Percentiles rank a stretch among this genome's conserved stretches.
phyloP scores from a whole-genome alignment of 2,329 filamentous ascomycete genomes.

The Cyanodermella asteris region DNA sequence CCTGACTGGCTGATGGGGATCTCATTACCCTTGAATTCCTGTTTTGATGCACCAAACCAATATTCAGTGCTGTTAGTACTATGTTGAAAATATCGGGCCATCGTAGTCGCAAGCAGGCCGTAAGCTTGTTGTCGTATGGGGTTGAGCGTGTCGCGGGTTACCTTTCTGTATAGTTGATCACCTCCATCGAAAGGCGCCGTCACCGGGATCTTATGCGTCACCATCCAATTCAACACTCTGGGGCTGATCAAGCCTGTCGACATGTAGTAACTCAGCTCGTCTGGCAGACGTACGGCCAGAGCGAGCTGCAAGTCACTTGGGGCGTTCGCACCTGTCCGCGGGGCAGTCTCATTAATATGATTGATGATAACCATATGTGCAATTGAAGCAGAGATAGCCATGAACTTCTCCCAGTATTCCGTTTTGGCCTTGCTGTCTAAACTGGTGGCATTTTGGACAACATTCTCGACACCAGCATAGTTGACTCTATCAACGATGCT shows the following conservation, averaged over 20 bases:
- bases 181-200: constrained; percentile 72
- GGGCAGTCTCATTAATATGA: constrained; percentile 11
- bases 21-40: constrained; percentile 41
- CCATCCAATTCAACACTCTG: constrained; percentile 61
- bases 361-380: background rate
- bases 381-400: background rate
- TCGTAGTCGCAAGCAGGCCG: constrained; percentile 52
- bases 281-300: constrained; percentile 69
- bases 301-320: constrained; percentile 76
- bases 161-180: constrained; percentile 53
- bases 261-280: constrained; percentile 79
- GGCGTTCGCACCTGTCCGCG: constrained; percentile 42
- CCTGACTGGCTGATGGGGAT: too few species aligned
- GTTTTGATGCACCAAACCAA: constrained; percentile 61
- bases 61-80: constrained; percentile 56
- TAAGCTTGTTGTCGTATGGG: constrained; percentile 57
- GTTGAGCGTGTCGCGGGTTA: constrained; percentile 54
- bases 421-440: too few species aligned
- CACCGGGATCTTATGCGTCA: constrained; percentile 55
- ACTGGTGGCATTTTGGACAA: too few species aligned
- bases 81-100: constrained; percentile 66
- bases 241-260: constrained; percentile 62
- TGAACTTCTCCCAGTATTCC: too few species aligned
- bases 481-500: too few species aligned
- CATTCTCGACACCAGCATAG: too few species aligned